phyloP scores from a whole-genome alignment of 1,139 yeast species.

The Blastobotrys persicus region DNA sequence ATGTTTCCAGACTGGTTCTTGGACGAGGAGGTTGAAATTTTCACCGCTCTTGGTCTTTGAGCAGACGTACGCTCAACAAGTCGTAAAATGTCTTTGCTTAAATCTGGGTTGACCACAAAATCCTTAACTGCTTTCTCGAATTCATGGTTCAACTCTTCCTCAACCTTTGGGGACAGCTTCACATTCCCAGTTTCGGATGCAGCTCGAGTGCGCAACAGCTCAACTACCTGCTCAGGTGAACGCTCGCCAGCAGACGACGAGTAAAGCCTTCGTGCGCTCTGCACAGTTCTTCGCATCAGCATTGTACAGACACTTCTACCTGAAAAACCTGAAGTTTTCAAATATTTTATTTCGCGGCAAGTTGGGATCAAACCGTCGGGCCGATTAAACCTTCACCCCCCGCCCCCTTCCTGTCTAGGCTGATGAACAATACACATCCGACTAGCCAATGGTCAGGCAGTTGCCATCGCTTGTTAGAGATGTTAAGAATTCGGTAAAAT shows the following conservation, averaged over 20 bases:
- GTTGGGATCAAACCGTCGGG: no score
- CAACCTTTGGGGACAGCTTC: slow-evolving; percentile 29
- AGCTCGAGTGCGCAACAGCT: not conserved
- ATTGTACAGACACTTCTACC: no score
- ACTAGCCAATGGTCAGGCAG: no score
- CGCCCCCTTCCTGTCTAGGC: no score
- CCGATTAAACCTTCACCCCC: no score
- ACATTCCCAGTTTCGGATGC: not conserved
- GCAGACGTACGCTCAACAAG: slow-evolving; percentile 20
- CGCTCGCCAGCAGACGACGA: not conserved
- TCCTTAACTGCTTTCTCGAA: slow-evolving; percentile 33
- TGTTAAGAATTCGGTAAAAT: no score
- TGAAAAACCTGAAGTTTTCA: no score
- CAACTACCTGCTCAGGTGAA: not conserved
- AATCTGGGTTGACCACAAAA: slow-evolving; percentile 32
- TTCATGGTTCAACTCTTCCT: slow-evolving; percentile 31
- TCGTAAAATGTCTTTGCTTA: slow-evolving; percentile 24
- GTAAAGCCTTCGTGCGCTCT: not conserved
- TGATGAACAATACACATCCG: no score
- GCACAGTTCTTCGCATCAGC: no score
- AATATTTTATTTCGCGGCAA: no score
- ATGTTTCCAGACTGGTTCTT: slow-evolving; percentile 25
- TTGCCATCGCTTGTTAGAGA: no score
- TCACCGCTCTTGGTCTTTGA: slow-evolving; percentile 18
- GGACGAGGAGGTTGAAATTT: slow-evolving; percentile 14